A percentile compares a stretch with the other conserved stretches of the same genome.
Conservation (phyloP, 805 yeast species). For the Phaffomyces thermotolerans region DNA sequence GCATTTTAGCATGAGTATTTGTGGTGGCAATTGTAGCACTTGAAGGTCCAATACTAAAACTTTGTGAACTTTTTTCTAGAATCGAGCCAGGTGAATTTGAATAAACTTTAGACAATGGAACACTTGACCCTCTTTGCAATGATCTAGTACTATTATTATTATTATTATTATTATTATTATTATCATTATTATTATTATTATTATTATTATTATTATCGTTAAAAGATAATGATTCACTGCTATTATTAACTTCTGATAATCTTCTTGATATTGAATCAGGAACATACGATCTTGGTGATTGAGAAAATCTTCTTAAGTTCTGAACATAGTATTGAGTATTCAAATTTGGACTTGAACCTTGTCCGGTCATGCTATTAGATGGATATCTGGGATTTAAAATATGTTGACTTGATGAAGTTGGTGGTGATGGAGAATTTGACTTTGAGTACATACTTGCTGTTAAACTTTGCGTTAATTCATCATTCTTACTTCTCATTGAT, state of each 20-base stretch:
- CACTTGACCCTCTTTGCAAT: slow-evolving; percentile 4
- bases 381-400: not conserved
- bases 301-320: slow-evolving; percentile 18
- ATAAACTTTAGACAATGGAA: slow-evolving; percentile 11
- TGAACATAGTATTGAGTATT: slow-evolving; percentile 2
- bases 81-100: slow-evolving; percentile 19
- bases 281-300: slow-evolving; percentile 27
- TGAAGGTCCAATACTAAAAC: slow-evolving; percentile 24
- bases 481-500: slow-evolving; percentile 44
- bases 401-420: not conserved
- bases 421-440: slow-evolving; percentile 9
- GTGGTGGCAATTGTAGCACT: slow-evolving; percentile 26
- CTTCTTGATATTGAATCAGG: slow-evolving; percentile 25
- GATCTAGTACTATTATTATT: not conserved
- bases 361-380: not conserved
- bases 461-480: slow-evolving; percentile 47
- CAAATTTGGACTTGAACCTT: slow-evolving; percentile 1
- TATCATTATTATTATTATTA: too few relatives aligned
- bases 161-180: too few relatives aligned
- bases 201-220: not conserved
- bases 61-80: slow-evolving; percentile 8
- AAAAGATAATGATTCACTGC: slow-evolving; percentile 17
- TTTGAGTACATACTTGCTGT: slow-evolving; percentile 38
- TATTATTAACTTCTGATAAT: slow-evolving; percentile 21
- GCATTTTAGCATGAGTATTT: slow-evolving; percentile 25